These are phyloP conservation scores for Dothideomycetidae sp. DNA, from an alignment of 2,329 filamentous ascomycete genomes.

Conservation along the genomic window DNA sequence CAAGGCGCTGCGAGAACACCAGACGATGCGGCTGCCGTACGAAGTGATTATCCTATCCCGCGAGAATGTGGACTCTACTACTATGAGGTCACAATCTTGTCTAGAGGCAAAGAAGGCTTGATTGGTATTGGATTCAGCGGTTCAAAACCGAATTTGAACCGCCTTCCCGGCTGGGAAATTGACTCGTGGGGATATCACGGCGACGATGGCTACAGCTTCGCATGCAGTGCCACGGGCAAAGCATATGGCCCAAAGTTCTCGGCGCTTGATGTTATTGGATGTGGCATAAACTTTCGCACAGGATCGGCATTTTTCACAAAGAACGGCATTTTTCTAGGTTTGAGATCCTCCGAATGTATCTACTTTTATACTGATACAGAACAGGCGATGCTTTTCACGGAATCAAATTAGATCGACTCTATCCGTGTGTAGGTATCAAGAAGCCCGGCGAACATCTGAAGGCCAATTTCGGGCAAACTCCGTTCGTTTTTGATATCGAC, in stretches of 20 bases:
- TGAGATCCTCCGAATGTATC: too few species aligned
- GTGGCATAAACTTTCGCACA: constrained; percentile 50
- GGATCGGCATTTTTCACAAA: constrained; percentile 51
- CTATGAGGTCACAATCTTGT: constrained; percentile 59
- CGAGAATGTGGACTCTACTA: constrained; percentile 88
- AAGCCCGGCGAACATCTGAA: constrained; percentile 44
- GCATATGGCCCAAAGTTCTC: constrained; percentile 47
- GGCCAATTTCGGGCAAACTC: constrained; percentile 51
- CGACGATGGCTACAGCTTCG: constrained; percentile 51
- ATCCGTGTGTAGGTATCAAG: constrained; percentile 53
- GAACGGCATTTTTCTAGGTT: constrained; percentile 46
- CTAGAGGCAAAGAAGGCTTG: constrained; percentile 47
- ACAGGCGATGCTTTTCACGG: constrained; percentile 58
- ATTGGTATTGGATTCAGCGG: constrained; percentile 48
- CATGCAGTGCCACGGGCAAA: constrained; percentile 41
- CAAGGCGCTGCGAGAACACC: constrained; percentile 41
- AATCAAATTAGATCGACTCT: constrained; percentile 46
- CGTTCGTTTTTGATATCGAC: constrained; percentile 87
- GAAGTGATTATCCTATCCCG: constrained; percentile 77
- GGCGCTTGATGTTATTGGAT: constrained; percentile 46
- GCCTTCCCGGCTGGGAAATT: constrained; percentile 51
- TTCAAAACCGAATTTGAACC: constrained; percentile 42
- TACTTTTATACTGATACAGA: not conserved
- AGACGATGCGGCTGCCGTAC: constrained; percentile 67
- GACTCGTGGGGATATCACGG: constrained; percentile 55